Base-by-base conservation (phyloP, 805 yeast species). In the Candida jianshihensis region DNA sequence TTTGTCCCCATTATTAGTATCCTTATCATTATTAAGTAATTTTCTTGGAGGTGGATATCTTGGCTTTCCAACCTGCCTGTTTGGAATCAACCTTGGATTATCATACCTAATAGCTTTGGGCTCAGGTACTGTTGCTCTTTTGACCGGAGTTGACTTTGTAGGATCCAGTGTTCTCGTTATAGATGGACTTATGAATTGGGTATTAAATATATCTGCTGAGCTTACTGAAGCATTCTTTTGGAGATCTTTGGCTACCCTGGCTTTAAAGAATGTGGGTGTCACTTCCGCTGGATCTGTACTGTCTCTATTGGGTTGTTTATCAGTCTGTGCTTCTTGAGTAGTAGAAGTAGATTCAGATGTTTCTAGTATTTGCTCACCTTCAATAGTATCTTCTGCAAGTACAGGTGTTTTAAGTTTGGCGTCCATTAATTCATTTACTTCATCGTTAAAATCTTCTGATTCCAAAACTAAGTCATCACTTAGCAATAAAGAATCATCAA, bases 141-240 rank as follows among this genome's bases (percentile, higher is more conserved):
- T 73, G 3, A 82, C 63, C 3, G 83, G 88, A 4, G 75, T 72
- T 0, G 89, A 81, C 39, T 72, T 77, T 1, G 70, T 66, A 31
- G 81, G 90, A 54, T 83, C 88, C 12, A 81, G 63, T 1, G 81
- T 78, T 37, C 76, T 71, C 43, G 66, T 70, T 12, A 69, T 71
- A 6, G 74, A 74, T 30, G 72, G 75, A 36, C 71, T 73, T 51
- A 76, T 73, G 43, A 68, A 74, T 35, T 70, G 73, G 0, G 83
- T 76, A 33, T 79, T 70, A 45, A 68, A 76, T n/a, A 69, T 54
- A 34, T 65, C 58, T 3, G 63, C 64, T 4, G 57, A 56, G 4
- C 65, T 50, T 11, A 66, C 51, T 13, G 36, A 19, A 1, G 66
- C 57, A 36, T 68, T 68, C 19, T 64, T 62, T 42, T 71, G 79